Evolutionary conservation across 768 basidiomycete species (phyloP).

Genomic region (Rickenella mellea): DNA sequence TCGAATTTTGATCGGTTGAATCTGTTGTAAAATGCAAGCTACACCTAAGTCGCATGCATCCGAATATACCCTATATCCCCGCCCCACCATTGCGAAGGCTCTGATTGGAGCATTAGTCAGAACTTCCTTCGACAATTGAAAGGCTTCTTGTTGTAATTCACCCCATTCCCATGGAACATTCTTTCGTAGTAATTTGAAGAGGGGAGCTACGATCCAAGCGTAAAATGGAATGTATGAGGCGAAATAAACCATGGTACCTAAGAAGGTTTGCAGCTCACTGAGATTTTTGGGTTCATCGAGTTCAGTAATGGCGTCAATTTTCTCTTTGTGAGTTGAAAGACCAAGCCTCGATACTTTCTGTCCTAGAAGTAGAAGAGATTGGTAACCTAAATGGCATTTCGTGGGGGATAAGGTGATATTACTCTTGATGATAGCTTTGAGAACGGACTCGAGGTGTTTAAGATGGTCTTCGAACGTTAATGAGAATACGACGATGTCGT

Average conservation of each 20-base stretch:
- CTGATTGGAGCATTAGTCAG: constrained; percentile 22
- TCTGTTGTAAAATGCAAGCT: constrained; percentile 15
- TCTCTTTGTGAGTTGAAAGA: constrained; percentile 26
- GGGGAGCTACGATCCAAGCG: constrained; percentile 21
- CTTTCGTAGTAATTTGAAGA: constrained; percentile 25
- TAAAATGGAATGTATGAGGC: constrained; percentile 26
- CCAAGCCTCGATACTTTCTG: constrained; percentile 30
- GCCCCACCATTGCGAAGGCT: constrained; percentile 18
- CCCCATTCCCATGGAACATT: constrained; percentile 15
- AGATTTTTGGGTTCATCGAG: constrained; percentile 16
- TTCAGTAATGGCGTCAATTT: constrained; percentile 23
- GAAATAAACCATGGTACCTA: constrained; percentile 31
- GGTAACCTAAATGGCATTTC: constrained; percentile 26
- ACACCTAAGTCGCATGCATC: constrained; percentile 19
- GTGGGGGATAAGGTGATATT: constrained; percentile 23
- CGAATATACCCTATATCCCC: constrained; percentile 26
- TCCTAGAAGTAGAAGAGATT: constrained; percentile 25
- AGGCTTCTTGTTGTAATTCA: constrained; percentile 17
- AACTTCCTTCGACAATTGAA: constrained; percentile 18
- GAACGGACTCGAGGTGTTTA: constrained; percentile 10
- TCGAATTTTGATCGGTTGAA: constrained; percentile 12
- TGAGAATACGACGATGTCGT: constrained; percentile 30
- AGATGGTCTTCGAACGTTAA: constrained; percentile 19
- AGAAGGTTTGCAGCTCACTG: constrained; percentile 20
- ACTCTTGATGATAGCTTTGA: constrained; percentile 16